Base-by-base conservation (phyloP, 768 basidiomycete species). In the Dioszegia hungarica region DNA sequence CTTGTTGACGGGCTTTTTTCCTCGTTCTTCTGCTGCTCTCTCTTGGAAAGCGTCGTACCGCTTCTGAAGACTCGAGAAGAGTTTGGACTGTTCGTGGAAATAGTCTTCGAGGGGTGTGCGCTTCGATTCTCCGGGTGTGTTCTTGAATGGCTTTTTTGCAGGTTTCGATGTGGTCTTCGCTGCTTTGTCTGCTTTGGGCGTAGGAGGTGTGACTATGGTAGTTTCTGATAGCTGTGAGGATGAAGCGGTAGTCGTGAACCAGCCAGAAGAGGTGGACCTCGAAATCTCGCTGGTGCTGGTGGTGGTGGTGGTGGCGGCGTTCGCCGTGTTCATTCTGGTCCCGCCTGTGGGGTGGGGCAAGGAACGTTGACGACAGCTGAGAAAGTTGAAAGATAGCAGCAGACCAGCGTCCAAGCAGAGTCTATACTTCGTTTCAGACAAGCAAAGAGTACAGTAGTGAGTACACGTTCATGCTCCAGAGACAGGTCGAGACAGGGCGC, bases 21-120 rank as follows among this genome's bases (percentile, higher is more conserved):
- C 52, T 47, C 61, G 38, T 56, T 59, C 57, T n/a, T 60, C 59
- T 36, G 38, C 50, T n/a, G 49, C 52, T 44, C 53, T 45, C 27
- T 54, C 57, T 24, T 66, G 55, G 34, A 64, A 66, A 20, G 59
- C 64, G 53, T 61, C 51, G 52, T 47, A 66, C 33, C 62, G 51
- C 50, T 60, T 62, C 56, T 73, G 60, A 20, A 63, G 43, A 41
- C 53, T 44, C 10, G 43, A 25, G 41, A 62, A 64, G 33, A 70
- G 59, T 44, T 65, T 70, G 28, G 60, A 45, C 37, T 66, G 68
- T 41, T 70, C 57, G 51, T 52, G 33, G 39, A 70, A 67, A 37
- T 67, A 70, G 39, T 63, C 64, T 39, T 66, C 58, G 28, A 60
- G 51, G 8, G 56, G 58, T 28, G 44, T 43, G 10, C 46, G 38